A percentile compares a stretch with the other conserved stretches of the same genome.
These are phyloP conservation scores for Talaromyces liani DNA, from an alignment of 495 filamentous ascomycete species.

Conservation along the genomic window DNA sequence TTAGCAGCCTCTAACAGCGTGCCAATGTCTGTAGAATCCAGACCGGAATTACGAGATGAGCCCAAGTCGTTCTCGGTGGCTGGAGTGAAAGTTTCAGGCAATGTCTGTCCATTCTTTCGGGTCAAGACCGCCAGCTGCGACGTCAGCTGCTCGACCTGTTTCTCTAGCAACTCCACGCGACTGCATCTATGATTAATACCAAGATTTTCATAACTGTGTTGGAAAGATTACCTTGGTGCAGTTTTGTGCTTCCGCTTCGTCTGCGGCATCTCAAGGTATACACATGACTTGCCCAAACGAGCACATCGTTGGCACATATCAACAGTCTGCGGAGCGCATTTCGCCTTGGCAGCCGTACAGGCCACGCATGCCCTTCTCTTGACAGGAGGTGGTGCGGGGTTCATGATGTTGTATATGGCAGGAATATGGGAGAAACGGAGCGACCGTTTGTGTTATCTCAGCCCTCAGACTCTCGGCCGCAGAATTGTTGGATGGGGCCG, in stretches of 20 bases:
- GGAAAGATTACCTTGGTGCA: conserved; percentile 12
- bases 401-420: conserved; percentile 7
- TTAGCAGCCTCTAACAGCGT: conserved; percentile 9
- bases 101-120: conserved; percentile 9
- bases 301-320: conserved; percentile 19
- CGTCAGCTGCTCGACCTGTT: conserved; percentile 13
- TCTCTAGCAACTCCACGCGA: conserved; percentile 17
- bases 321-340: conserved; percentile 15
- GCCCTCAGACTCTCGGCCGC: no score
- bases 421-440: conserved; percentile 9
- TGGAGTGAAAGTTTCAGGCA: conserved; percentile 1
- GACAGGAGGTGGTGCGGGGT: conserved; percentile 4
- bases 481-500: no score
- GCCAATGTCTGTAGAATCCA: conserved; percentile 7
- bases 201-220: neutral
- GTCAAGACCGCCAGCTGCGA: conserved; percentile 13
- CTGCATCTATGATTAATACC: conserved; percentile 12
- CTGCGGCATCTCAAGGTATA: conserved; percentile 20
- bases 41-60: neutral
- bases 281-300: conserved; percentile 19
- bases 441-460: conserved; percentile 1
- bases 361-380: conserved; percentile 19
- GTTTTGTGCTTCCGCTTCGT: conserved; percentile 15
- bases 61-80: conserved; percentile 3
- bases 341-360: conserved; percentile 17